These are phyloP conservation scores for Elsinoe arachidis DNA, from an alignment of 2,329 filamentous ascomycete species.

Conservation along the genomic window DNA sequence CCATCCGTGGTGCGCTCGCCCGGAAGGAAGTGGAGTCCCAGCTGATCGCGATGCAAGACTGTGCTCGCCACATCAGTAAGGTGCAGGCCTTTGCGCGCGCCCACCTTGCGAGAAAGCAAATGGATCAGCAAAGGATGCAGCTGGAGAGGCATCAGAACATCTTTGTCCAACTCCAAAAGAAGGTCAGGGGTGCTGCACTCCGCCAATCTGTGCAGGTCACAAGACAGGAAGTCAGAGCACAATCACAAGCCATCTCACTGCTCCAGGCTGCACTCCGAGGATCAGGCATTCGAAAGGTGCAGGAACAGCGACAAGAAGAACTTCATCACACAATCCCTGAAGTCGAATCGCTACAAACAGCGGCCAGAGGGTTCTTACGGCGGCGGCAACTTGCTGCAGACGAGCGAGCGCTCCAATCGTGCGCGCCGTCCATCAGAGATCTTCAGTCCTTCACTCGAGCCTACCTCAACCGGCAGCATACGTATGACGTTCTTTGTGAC, in stretches of 20 bases:
- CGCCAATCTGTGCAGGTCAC: constrained; percentile 8
- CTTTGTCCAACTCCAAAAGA: constrained; percentile 20
- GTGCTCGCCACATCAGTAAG: constrained; percentile 49
- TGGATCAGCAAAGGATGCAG: constrained; percentile 42
- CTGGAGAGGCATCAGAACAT: constrained; percentile 39
- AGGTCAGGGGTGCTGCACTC: constrained; percentile 11
- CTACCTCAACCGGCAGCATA: constrained; percentile 52
- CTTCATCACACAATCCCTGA: constrained; percentile 37
- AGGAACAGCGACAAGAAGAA: constrained; percentile 20
- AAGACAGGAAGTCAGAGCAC: constrained; percentile 10
- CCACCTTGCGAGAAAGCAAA: constrained; percentile 44
- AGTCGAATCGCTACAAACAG: constrained; percentile 45
- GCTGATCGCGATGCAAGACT: constrained; percentile 53
- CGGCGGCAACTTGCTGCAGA: constrained; percentile 37
- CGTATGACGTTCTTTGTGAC: constrained; percentile 56
- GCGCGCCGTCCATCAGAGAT: constrained; percentile 48
- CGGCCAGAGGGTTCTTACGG: constrained; percentile 40
- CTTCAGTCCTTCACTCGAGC: constrained; percentile 63
- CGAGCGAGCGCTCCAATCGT: constrained; percentile 46
- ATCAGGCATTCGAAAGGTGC: constrained; percentile 16
- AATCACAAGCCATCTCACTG: constrained; percentile 18
- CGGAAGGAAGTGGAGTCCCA: constrained; percentile 39
- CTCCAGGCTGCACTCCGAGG: constrained; percentile 36
- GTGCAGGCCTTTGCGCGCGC: constrained; percentile 54
- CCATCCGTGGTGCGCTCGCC: constrained; percentile 40